These are phyloP conservation scores for Suillus fuscotomentosus DNA, from an alignment of 768 basidiomycete species.

Conservation along the genomic window DNA sequence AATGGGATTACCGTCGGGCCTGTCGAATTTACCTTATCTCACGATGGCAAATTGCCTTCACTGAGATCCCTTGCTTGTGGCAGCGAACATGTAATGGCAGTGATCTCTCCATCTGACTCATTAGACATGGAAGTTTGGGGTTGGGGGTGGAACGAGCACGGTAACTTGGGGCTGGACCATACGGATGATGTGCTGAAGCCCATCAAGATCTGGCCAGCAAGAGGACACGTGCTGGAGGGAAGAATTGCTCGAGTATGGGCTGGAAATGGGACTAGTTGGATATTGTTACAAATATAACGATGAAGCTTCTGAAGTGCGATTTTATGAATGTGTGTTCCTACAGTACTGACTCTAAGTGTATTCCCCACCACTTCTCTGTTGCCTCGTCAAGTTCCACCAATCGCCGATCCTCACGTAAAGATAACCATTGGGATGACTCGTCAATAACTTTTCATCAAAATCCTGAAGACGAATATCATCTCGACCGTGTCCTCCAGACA, in stretches of 20 bases:
- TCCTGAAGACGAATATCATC: constrained; percentile 26
- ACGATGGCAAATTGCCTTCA: constrained; percentile 23
- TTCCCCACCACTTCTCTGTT: constrained; percentile 5
- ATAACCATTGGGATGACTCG: neutral
- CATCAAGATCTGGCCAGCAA: constrained; percentile 52
- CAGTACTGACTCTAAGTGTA: neutral
- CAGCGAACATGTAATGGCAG: constrained; percentile 77
- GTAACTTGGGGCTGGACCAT: constrained; percentile 72
- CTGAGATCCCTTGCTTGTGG: constrained; percentile 57
- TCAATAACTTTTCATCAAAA: constrained; percentile 26
- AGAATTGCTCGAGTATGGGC: too few relatives aligned
- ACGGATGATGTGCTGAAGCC: constrained; percentile 53
- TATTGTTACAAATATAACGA: constrained; percentile 20
- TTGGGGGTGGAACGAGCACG: constrained; percentile 99
- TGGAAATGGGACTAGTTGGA: constrained; percentile 30
- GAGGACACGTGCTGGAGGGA: constrained; percentile 6
- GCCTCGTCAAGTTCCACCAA: constrained; percentile 12
- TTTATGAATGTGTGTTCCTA: neutral
- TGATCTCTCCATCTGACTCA: constrained; percentile 18
- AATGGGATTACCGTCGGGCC: too few relatives aligned
- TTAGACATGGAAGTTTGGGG: constrained; percentile 63
- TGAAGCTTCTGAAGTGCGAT: too few relatives aligned
- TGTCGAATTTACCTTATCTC: too few relatives aligned
- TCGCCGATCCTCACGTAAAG: neutral
- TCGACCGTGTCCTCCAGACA: constrained; percentile 31